Conservation (phyloP, 495 filamentous ascomycete genomes). For the Lasiosphaeria ovina region DNA sequence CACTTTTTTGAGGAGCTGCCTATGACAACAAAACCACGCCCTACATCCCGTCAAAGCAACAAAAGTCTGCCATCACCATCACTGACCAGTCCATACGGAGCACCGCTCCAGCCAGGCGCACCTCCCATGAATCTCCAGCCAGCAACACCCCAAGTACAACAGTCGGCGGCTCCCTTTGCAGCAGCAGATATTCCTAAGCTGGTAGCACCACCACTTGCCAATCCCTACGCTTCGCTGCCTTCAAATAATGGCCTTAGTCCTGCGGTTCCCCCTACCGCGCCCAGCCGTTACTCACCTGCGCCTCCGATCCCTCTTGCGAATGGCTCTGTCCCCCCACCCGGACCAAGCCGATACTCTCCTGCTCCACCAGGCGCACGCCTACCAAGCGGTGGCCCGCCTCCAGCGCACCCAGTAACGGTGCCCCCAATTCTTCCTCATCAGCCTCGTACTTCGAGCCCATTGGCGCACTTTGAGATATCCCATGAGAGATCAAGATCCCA, state of each 20-base stretch:
- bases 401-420: constrained; percentile 32
- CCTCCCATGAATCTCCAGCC: constrained; percentile 27
- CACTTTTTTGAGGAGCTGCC: constrained; percentile 93
- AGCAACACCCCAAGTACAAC: constrained; percentile 23
- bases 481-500: constrained; percentile 40
- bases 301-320: constrained; percentile 43
- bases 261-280: constrained; percentile 40
- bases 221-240: constrained; percentile 58
- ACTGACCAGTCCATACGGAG: constrained; percentile 36
- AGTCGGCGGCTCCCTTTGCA: constrained; percentile 22
- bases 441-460: constrained; percentile 80
- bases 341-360: constrained; percentile 52
- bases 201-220: constrained; percentile 57
- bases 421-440: constrained; percentile 65
- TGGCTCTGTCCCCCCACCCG: constrained; percentile 37
- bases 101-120: constrained; percentile 27
- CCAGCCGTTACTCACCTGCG: constrained; percentile 61
- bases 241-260: constrained; percentile 38
- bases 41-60: constrained; percentile 42
- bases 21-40: constrained; percentile 55
- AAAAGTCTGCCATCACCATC: constrained; percentile 35
- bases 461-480: constrained; percentile 63
- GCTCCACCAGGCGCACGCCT: constrained; percentile 43
- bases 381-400: constrained; percentile 40
- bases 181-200: constrained; percentile 35